phyloP scores from a whole-genome alignment of 2,329 filamentous ascomycete genomes.

The Ascochyta koolunga region DNA sequence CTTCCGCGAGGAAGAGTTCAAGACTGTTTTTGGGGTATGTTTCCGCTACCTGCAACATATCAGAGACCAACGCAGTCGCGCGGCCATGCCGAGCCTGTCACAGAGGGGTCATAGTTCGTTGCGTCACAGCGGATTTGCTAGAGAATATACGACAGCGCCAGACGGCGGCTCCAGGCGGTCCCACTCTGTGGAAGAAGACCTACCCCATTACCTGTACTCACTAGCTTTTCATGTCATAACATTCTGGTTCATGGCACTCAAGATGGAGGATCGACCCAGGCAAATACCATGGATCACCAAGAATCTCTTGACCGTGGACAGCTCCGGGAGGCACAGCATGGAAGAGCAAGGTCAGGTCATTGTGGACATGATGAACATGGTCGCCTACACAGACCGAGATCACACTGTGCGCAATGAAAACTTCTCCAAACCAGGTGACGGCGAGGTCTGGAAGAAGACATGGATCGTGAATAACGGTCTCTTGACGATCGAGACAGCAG shows the following conservation, averaged over 20 bases:
- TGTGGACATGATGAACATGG: constrained; percentile 91
- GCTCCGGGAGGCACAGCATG: constrained; percentile 73
- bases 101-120: constrained; percentile 46
- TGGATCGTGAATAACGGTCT: constrained; percentile 78
- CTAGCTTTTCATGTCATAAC: constrained; percentile 94
- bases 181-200: constrained; percentile 67
- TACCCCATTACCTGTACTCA: constrained; percentile 92
- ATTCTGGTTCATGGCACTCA: constrained; percentile 94
- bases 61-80: constrained; percentile 63
- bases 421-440: constrained; percentile 70
- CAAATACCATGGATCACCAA: constrained; percentile 91
- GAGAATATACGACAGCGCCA: constrained; percentile 47
- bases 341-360: constrained; percentile 95
- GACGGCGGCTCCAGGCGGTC: constrained; percentile 45
- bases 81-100: constrained; percentile 31
- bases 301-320: constrained; percentile 78
- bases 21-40: constrained; percentile 92
- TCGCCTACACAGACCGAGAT: constrained; percentile 83
- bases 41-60: constrained; percentile 92
- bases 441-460: constrained; percentile 68
- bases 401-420: constrained; percentile 71
- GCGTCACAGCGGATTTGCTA: constrained; percentile 52
- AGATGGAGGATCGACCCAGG: constrained; percentile 79
- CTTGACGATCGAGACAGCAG: constrained; percentile 74
- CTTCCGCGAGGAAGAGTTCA: constrained; percentile 89